Base-by-base conservation (phyloP, 2,329 filamentous ascomycete species). In the Proliferodiscus dingleyae region DNA sequence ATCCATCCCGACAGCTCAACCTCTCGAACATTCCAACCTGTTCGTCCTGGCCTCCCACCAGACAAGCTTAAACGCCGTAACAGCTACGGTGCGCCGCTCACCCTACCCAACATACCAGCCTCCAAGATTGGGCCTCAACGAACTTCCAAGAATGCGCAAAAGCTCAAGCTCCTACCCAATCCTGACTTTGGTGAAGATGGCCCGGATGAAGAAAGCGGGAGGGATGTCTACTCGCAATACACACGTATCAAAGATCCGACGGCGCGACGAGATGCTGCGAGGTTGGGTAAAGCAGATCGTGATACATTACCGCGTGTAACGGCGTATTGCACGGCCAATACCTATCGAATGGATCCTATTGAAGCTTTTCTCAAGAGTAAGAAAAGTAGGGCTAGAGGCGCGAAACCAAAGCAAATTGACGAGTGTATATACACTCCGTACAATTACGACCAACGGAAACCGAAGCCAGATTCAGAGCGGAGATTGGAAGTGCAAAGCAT, bases 401-500 rank as follows among this genome's bases (percentile, higher is more conserved):
- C 90, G 13, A 86, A 82, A 49, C 91, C 93, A 1, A 97, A 96
- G 67, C 71, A 93, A 47, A 96, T 96, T 58, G 93, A 98, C 64
- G 93, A 98, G 67, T 98, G 93, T 66, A 89, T 98, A 57, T 98
- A 98, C 68, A 89, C 91, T 9, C 89, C 91, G 0, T 98, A 95
- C 66, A 84, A 81, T 60, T 96, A 96, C 65, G 73, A 74, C 33
- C 75, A 79, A 29, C 57, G 59, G 57, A 73, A 69, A 19, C n/a
- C n/a, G n/a, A n/a, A n/a, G n/a, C n/a, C n/a, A n/a, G n/a, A n/a
- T n/a, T 52, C 51, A n/a, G 49, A 56, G 9, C 40, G 56, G 21
- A 47, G 49, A 3, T 36, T 56, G 37, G 56, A 61, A 29, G 54
- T 62, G 24, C 56, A 58, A 23, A 57, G 55, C 23, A 50, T 53